Evolutionary conservation across 2,329 filamentous ascomycete species (phyloP).

Genomic region (Ramularia collo-cygni): DNA sequence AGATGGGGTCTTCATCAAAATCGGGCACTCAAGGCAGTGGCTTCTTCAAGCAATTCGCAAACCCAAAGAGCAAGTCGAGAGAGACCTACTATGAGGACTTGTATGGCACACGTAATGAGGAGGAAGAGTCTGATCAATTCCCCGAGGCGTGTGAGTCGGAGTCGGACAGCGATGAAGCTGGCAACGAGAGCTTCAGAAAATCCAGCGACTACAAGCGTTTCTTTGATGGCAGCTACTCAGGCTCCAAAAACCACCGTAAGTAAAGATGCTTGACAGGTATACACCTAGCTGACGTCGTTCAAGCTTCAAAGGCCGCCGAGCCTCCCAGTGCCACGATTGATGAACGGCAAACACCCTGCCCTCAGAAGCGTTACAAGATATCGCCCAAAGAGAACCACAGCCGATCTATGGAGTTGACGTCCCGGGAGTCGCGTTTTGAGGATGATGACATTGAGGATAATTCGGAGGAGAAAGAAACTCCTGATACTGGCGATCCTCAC

Average conservation of each 20-base stretch:
- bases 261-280: constrained; percentile 1
- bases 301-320: not conserved
- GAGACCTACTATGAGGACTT: constrained; percentile 20
- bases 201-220: not conserved
- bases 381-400: constrained; percentile 12
- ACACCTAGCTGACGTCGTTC: no score
- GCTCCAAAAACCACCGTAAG: not conserved
- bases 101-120: constrained; percentile 12
- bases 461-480: constrained; percentile 1
- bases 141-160: constrained; percentile 21
- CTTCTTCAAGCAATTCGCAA: constrained; percentile 4
- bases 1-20: no score
- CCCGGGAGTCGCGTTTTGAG: no score
- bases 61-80: not conserved
- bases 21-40: no score
- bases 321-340: not conserved
- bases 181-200: constrained; percentile 1
- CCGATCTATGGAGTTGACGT: constrained; percentile 5
- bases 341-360: no score
- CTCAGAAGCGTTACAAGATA: constrained; percentile 6
- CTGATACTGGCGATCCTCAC: not conserved
- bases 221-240: not conserved
- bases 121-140: constrained; percentile 13
- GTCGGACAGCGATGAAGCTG: constrained; percentile 15
- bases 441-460: not conserved